phyloP scores from a whole-genome alignment of 176 grass and related monocot species.

The Hyparrhenia diplandra region DNA sequence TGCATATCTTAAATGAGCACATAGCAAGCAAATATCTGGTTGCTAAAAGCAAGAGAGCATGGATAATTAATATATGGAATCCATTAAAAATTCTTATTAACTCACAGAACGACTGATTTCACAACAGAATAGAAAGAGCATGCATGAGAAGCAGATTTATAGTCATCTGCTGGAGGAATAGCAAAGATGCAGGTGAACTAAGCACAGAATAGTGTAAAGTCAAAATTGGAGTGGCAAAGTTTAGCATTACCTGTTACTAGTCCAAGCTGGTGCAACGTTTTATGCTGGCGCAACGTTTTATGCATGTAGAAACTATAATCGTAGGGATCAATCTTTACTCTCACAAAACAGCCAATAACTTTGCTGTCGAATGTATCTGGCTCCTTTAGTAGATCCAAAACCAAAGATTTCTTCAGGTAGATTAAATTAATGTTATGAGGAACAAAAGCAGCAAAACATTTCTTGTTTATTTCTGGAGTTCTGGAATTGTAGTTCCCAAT shows the following conservation, averaged over 20 bases:
- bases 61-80: not conserved
- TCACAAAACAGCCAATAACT: constrained; percentile 78
- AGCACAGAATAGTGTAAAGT: not conserved
- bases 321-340: constrained; percentile 63
- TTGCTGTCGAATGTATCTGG: constrained; percentile 73
- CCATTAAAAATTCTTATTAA: not conserved
- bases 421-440: constrained; percentile 60
- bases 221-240: not conserved
- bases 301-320: constrained; percentile 36
- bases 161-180: not conserved
- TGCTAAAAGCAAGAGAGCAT: not conserved
- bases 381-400: constrained; percentile 68
- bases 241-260: constrained; percentile 66
- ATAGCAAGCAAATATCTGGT: constrained; percentile 14
- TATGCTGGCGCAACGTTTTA: constrained; percentile 35
- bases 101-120: not conserved
- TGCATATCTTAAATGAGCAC: constrained; percentile 16
- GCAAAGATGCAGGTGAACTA: not conserved
- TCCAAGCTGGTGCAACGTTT: constrained; percentile 55
- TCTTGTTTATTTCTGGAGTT: constrained; percentile 37
- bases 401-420: constrained; percentile 70
- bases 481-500: constrained; percentile 1
- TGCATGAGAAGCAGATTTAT: not conserved
- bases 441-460: constrained; percentile 58
- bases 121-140: not conserved